A percentile compares a stretch with the other conserved stretches of the same genome.
Conservation (phyloP, 176 grass and related monocot genomes). For the Dendrocalamus sinicus region DNA sequence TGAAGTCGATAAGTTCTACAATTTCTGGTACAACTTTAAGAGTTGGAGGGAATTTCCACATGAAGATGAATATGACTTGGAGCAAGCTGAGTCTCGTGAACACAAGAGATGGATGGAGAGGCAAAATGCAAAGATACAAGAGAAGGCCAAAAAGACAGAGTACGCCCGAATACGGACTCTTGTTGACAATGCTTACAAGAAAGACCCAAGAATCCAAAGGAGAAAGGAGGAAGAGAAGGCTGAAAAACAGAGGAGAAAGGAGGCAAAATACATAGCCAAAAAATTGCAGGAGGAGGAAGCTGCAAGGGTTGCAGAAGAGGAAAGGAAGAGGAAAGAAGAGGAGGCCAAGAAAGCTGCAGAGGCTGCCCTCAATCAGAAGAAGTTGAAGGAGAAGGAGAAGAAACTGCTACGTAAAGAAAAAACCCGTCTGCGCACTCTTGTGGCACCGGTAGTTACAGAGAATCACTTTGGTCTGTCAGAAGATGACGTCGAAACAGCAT, state of each 20-base stretch:
- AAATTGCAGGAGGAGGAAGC: constrained; percentile 93
- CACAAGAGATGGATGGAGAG: constrained; percentile 99
- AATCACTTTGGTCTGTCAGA: constrained; percentile 59
- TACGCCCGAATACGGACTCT: constrained; percentile 73
- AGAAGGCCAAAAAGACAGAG: constrained; percentile 88
- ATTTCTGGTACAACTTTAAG: constrained; percentile 97
- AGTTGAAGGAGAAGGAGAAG: constrained; percentile 94
- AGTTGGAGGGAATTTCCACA: constrained; percentile 96
- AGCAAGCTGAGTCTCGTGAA: constrained; percentile 97
- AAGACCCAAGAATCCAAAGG: constrained; percentile 87
- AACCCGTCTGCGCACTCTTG: constrained; percentile 65
- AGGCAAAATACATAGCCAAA: constrained; percentile 79
- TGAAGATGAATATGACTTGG: constrained; percentile 92
- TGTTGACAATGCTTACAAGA: constrained; percentile 92
- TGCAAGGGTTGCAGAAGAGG: constrained; percentile 71
- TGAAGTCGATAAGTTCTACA: constrained; percentile 89
- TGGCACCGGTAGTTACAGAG: constrained; percentile 44
- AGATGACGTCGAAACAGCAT: constrained; percentile 77
- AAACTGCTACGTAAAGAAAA: constrained; percentile 92
- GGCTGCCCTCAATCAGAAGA: constrained; percentile 78
- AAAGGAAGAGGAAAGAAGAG: constrained; percentile 78
- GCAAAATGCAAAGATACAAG: constrained; percentile 84
- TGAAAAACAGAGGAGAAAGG: constrained; percentile 86
- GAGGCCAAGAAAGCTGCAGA: constrained; percentile 75
- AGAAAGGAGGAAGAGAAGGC: constrained; percentile 91